Evolutionary conservation across 1,284 basidiomycete species (phyloP).

Genomic region (Rhodotorula sp.): DNA sequence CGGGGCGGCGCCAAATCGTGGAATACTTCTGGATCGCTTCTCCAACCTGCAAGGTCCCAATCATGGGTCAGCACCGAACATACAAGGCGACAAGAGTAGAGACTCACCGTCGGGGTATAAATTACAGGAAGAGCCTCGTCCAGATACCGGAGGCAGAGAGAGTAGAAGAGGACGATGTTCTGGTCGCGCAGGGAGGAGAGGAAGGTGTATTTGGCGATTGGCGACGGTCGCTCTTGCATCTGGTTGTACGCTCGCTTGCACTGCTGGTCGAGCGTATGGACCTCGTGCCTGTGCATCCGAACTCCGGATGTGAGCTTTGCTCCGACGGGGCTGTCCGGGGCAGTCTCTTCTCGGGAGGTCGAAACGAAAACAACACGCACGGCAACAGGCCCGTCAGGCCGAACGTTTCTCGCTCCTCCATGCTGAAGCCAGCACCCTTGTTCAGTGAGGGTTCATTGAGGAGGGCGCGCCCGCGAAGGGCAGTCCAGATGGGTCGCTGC

Average conservation of each 20-base stretch:
- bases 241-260: constrained; percentile 68
- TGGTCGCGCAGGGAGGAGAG: constrained; percentile 56
- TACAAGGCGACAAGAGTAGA: not conserved
- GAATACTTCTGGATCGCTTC: constrained; percentile 72
- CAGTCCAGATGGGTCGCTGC: constrained; percentile 51
- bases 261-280: constrained; percentile 74
- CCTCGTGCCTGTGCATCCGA: constrained; percentile 50
- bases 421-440: constrained; percentile 67
- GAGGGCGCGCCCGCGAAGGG: constrained; percentile 61
- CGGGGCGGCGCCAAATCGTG: constrained; percentile 71
- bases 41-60: constrained; percentile 60
- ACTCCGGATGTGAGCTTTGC: constrained; percentile 1
- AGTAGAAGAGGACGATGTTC: constrained; percentile 66
- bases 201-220: constrained; percentile 51
- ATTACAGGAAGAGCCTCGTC: constrained; percentile 56
- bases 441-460: constrained; percentile 66
- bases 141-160: constrained; percentile 61
- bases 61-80: constrained; percentile 54
- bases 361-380: constrained; percentile 38
- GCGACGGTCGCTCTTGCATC: constrained; percentile 47
- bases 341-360: too few species aligned
- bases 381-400: constrained; percentile 76
- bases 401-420: constrained; percentile 64
- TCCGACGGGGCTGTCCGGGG: not conserved
- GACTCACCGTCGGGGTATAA: constrained; percentile 44